Percentiles rank a stretch among this genome's conserved stretches.
phyloP scores from a whole-genome alignment of 805 yeast genomes.

The Ascoidea rubescens region DNA sequence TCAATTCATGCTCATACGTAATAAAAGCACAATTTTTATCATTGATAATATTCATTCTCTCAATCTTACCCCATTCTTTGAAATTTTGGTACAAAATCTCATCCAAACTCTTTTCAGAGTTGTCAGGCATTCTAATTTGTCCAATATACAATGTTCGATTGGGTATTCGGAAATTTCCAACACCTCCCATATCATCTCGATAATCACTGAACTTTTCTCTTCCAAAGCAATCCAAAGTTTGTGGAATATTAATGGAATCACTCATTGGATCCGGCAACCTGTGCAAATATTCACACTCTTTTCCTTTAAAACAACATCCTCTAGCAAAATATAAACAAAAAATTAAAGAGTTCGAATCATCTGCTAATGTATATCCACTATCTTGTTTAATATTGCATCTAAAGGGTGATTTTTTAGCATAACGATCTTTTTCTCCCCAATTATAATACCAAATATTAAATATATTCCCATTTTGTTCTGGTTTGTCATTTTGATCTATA shows the following conservation, averaged over 20 bases:
- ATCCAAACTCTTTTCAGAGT: slow-evolving; percentile 25
- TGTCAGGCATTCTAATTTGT: slow-evolving; percentile 29
- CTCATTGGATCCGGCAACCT: slow-evolving; percentile 44
- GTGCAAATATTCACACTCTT: slow-evolving; percentile 64
- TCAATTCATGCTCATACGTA: slow-evolving; percentile 48
- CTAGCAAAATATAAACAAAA: slow-evolving; percentile 80
- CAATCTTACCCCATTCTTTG: slow-evolving; percentile 65
- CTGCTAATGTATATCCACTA: slow-evolving; percentile 66
- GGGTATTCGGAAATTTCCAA: slow-evolving; percentile 61
- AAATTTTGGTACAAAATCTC: slow-evolving; percentile 35
- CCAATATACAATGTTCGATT: slow-evolving; percentile 74
- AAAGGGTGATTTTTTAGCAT: slow-evolving; percentile 33
- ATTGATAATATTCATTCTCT: slow-evolving; percentile 45
- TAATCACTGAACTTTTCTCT: slow-evolving; percentile 72
- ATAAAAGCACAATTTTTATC: slow-evolving; percentile 67
- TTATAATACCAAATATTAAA: slow-evolving; percentile 82
- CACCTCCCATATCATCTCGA: slow-evolving; percentile 89
- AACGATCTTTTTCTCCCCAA: slow-evolving; percentile 59
- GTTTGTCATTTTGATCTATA: slow-evolving; percentile 40
- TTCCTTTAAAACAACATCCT: slow-evolving; percentile 76
- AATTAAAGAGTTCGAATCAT: slow-evolving; percentile 24
- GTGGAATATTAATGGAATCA: slow-evolving; percentile 28
- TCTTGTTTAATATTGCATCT: slow-evolving; percentile 49
- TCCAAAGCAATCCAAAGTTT: slow-evolving; percentile 79
- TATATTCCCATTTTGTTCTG: slow-evolving; percentile 67